Base-by-base conservation (phyloP, 805 yeast species). In the Monosporozyma servazzii region DNA sequence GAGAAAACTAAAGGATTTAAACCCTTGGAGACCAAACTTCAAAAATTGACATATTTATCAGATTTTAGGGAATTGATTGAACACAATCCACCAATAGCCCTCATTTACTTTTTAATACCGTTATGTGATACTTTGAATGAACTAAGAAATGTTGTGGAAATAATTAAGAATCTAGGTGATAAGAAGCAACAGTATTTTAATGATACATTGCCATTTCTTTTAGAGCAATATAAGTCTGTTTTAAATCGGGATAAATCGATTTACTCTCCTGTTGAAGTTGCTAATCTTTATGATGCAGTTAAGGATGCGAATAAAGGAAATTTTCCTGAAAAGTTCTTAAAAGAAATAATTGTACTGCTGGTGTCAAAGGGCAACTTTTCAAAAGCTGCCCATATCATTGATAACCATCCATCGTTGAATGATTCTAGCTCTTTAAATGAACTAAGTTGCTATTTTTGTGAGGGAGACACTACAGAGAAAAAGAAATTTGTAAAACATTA, bases 41-140 rank as follows among this genome's bases (percentile, higher is more conserved):
- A 31, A 20, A 59, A 51, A 48, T 54, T 56, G 42, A 53, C 55
- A n/a, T 55, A 53, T 45, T 52, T 63, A 5, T 51, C 62, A 15
- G 60, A 58, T 48, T 50, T 66, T 36, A 53, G 53, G 11, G 54
- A 58, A 3, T 40, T 62, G 20, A 53, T 66, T n/a, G 48, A 54
- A 25, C 47, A 54, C 10, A 47, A 51, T 13, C 52, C 54, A 39
- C 49, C 55, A 1, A 50, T 58, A 2, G 41, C 51, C 4, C 49
- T 61, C 3, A 53, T 60, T 8, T 46, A 52, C 13, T 52, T 50
- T 20, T 47, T 59, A 30, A 53, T 63, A 30, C 54, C 59, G 7
- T 51, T 56, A 42, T 62, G 65, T 55, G 41, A 57, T n/a, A 62
- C 61, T 48, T 52, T 48, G 37, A 52, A 55, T 20, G 67, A 64